Percentiles rank a stretch among this genome's conserved stretches.
Conservation (phyloP, 306 rosid species). For the Echinosophora koreensis region DNA sequence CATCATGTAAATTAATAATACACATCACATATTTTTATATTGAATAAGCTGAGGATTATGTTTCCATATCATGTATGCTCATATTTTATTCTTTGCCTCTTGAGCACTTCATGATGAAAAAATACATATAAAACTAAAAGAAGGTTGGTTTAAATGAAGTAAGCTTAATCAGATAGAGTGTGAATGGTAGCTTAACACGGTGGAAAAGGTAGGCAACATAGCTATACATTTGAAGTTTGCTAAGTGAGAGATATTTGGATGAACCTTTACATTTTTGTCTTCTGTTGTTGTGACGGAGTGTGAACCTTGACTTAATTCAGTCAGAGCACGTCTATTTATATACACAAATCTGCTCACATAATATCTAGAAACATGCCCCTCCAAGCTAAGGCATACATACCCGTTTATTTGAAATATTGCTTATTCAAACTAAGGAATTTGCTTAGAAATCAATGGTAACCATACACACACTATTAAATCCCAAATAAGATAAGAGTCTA, state of each 20-base stretch:
- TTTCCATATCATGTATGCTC: too few species aligned
- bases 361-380: too few species aligned
- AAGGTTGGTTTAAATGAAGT: too few species aligned
- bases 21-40: too few species aligned
- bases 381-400: not conserved
- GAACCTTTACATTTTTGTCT: too few species aligned
- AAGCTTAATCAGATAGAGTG: not conserved
- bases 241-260: not conserved
- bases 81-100: too few species aligned
- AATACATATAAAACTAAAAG: too few species aligned
- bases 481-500: not conserved
- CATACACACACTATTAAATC: constrained; percentile 19
- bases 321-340: constrained; percentile 4
- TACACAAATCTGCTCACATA: not conserved
- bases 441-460: constrained; percentile 5
- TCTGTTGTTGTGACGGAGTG: too few species aligned
- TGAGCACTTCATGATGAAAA: too few species aligned
- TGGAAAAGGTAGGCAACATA: not conserved
- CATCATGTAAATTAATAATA: too few species aligned
- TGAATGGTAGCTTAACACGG: not conserved
- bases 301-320: not conserved
- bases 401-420: not conserved
- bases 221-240: constrained; percentile 1
- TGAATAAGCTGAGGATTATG: too few species aligned
- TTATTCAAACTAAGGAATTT: not conserved